Conservation (phyloP, 2,329 filamentous ascomycete genomes). For the Fusarium nurragi region DNA sequence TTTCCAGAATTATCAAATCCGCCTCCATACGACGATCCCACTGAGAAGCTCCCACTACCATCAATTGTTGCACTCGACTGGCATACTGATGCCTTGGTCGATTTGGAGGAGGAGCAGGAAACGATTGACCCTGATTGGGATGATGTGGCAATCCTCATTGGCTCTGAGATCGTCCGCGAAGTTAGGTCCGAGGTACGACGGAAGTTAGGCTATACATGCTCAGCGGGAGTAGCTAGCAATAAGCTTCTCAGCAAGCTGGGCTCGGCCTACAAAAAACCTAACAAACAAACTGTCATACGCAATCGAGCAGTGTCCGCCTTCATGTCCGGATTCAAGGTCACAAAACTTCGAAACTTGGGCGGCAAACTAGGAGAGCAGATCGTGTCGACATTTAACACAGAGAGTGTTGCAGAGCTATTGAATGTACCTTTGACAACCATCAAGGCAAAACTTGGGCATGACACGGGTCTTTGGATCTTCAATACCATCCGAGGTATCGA, state of each 20-base stretch:
- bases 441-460: conserved; percentile 80
- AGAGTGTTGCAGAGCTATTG: conserved; percentile 79
- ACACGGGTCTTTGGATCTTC: conserved; percentile 87
- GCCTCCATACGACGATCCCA: conserved; percentile 77
- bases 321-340: conserved; percentile 86
- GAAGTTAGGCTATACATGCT: conserved; percentile 86
- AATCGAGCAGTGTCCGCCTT: conserved; percentile 84
- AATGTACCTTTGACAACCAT: conserved; percentile 77
- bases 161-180: conserved; percentile 85
- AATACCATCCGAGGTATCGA: conserved; percentile 87
- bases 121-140: conserved; percentile 93
- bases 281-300: conserved; percentile 92
- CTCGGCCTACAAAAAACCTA: conserved; percentile 90
- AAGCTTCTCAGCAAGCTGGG: conserved; percentile 97
- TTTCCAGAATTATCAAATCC: conserved; percentile 75
- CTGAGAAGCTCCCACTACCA: conserved; percentile 77
- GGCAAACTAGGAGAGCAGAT: conserved; percentile 93
- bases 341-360: conserved; percentile 93
- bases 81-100: conserved; percentile 83
- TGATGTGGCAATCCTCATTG: conserved; percentile 86
- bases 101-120: conserved; percentile 79
- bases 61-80: conserved; percentile 77
- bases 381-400: conserved; percentile 81
- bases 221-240: conserved; percentile 86
- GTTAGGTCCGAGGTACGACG: conserved; percentile 76